A percentile compares a stretch with the other conserved stretches of the same genome.
Evolutionary conservation across 2,329 filamentous ascomycete species (phyloP).

Genomic region (Conoideocrella luteorostrata): DNA sequence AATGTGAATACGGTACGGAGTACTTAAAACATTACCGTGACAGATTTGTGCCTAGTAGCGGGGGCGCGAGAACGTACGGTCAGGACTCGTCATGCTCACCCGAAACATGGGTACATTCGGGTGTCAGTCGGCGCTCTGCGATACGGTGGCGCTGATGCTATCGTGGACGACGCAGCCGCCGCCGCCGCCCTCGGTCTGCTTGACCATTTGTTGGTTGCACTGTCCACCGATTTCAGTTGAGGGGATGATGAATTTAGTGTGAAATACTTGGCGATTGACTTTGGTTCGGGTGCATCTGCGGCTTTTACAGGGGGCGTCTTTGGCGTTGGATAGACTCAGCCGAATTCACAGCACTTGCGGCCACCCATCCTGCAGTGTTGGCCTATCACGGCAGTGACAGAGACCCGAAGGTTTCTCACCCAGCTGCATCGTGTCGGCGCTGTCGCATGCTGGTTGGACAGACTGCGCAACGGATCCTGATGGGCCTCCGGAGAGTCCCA

Average conservation of each 20-base stretch:
- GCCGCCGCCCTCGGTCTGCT: too few species aligned
- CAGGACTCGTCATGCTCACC: constrained; percentile 4
- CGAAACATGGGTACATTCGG: background rate
- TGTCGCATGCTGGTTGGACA: too few species aligned
- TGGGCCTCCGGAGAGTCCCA: too few species aligned
- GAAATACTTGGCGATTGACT: too few species aligned
- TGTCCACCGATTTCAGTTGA: too few species aligned
- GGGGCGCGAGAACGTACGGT: background rate
- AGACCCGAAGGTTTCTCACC: too few species aligned
- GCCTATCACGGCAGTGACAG: background rate
- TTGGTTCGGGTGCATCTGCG: background rate
- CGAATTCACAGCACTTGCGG: constrained; percentile 1
- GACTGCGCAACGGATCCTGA: too few species aligned
- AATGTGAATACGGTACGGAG: background rate
- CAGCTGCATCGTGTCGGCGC: too few species aligned
- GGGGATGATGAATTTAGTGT: too few species aligned
- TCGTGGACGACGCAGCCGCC: too few species aligned
- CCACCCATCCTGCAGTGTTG: background rate
- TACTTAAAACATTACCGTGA: background rate
- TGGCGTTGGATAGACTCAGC: background rate
- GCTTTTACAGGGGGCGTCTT: background rate
- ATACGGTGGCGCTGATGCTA: background rate
- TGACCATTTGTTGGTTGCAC: too few species aligned
- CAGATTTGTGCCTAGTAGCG: background rate
- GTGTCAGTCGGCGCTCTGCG: background rate